Percentiles rank a stretch among this genome's conserved stretches.
Conservation (phyloP, 208 protist genomes). For the Trypanosoma congolense region DNA sequence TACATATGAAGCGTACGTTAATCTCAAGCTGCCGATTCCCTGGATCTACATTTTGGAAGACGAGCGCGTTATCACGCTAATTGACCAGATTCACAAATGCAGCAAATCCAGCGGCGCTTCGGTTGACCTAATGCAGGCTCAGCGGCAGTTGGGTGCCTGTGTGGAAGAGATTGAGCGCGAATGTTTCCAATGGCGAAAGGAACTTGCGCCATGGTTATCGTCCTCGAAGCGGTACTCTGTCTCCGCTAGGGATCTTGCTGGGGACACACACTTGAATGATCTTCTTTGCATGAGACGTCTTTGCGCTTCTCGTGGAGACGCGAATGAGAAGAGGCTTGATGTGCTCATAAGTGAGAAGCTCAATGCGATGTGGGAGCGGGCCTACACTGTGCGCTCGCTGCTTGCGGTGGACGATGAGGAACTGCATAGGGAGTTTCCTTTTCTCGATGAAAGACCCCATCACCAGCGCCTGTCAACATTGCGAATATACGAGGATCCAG, state of each 20-base stretch:
- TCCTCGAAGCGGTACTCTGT: constrained; percentile 24
- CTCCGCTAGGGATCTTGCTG: constrained; percentile 18
- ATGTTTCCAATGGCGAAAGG: constrained; percentile 32
- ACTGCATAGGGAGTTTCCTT: constrained; percentile 36
- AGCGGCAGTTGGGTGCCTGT: constrained; percentile 19
- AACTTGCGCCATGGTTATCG: constrained; percentile 24
- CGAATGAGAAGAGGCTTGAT: constrained; percentile 7
- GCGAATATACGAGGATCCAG: constrained; percentile 40
- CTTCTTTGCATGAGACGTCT: constrained; percentile 13
- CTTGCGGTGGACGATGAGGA: constrained; percentile 44
- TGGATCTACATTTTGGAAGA: constrained; percentile 54
- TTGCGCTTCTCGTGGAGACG: background rate
- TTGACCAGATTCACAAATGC: constrained; percentile 20
- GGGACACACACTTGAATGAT: constrained; percentile 24
- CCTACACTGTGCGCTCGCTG: constrained; percentile 27
- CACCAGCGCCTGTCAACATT: constrained; percentile 36
- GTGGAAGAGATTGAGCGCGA: constrained; percentile 33
- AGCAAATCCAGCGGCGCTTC: constrained; percentile 16
- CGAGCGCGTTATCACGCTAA: constrained; percentile 27
- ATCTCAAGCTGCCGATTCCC: constrained; percentile 50
- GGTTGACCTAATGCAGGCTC: constrained; percentile 15
- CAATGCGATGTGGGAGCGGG: constrained; percentile 39
- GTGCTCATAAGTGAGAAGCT: constrained; percentile 28
- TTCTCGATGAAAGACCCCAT: constrained; percentile 33
- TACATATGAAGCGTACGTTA: constrained; percentile 28